Evolutionary conservation across 768 basidiomycete genomes (phyloP), one percentile per base, ranked within the genome.

Genomic region (Mycena vitilis): DNA sequence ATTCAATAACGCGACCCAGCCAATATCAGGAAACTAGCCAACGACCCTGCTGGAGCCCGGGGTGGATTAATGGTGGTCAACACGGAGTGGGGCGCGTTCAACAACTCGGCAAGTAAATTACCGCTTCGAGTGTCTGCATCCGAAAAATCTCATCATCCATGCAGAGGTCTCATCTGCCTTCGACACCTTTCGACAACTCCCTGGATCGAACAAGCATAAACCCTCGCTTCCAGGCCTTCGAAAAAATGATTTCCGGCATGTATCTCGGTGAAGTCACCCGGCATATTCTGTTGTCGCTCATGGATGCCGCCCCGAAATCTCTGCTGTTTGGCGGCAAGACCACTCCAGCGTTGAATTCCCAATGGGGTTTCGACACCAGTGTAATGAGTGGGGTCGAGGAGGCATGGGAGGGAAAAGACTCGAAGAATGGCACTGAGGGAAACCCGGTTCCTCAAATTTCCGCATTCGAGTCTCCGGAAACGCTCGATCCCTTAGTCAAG

Each of bases 161-260:
- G 44, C 71, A 96, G 91, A 90, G 96, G 64, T 84, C 87, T 13
- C 89, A 91, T 59, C 87, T 99, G 15, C 96, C 96, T 6, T 87
- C 90, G 8, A 98, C 97, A 1, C 88, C 93, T 4, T 98, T 90
- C 74, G 98, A 99, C 79, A 96, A 93, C 80, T 89, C 91, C 68
- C 83, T 99, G 23, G 98, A 99, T 79, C 91, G 98, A 59, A 88
- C 92, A 75, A 95, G 92, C 65, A 98, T 99, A 80, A 99, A 99
- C 75, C 96, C 96, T 34, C 84, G 87, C 42, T 92, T 87, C 77
- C 98, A 99, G 78, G 94, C 94, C 2, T 99, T 95, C 77, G 98
- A 99, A 80, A 99, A 99, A 83, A 95, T 98, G 82, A 93, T 99
- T 73, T 98, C 95, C 2, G 98, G 98, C 64, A 98, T 99, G 97